Evolutionary conservation across 129 eudicot genomes (phyloP).

Genomic region (Flaveria trinervia): DNA sequence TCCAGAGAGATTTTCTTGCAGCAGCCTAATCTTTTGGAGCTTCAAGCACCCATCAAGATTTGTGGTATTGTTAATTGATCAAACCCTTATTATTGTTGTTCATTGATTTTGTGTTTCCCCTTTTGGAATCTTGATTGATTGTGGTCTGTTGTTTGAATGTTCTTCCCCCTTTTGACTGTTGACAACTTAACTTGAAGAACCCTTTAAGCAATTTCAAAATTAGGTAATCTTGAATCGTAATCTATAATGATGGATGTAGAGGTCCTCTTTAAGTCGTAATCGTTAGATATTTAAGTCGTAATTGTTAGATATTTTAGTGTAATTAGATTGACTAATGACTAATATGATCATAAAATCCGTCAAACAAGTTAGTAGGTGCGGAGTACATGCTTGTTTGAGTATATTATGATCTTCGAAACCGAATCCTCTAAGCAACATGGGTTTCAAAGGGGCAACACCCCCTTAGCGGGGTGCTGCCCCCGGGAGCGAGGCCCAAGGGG

Average conservation of each 20-base stretch:
- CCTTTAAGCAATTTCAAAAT: conserved; percentile 8
- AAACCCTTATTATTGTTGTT: background rate
- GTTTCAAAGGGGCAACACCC: no score
- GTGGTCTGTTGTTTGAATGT: background rate
- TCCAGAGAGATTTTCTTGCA: conserved; percentile 50
- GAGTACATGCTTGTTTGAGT: no score
- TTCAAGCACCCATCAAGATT: conserved; percentile 60
- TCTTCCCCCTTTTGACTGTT: conserved; percentile 16
- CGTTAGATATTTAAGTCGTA: no score
- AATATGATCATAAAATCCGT: no score
- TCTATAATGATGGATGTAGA: background rate
- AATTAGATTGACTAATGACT: no score
- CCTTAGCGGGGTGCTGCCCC: no score
- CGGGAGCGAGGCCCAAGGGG: no score
- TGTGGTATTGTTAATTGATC: conserved; percentile 39
- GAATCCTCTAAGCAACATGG: no score
- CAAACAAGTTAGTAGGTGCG: no score
- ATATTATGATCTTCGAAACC: no score
- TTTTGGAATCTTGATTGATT: conserved; percentile 12
- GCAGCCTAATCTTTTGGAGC: conserved; percentile 48
- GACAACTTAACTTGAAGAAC: background rate
- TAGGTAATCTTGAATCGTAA: background rate
- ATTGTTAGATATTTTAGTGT: no score
- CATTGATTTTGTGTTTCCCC: background rate
- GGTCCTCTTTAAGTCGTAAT: no score